Conservation (phyloP, 1,284 basidiomycete species). For the Chondrostereum purpureum region DNA sequence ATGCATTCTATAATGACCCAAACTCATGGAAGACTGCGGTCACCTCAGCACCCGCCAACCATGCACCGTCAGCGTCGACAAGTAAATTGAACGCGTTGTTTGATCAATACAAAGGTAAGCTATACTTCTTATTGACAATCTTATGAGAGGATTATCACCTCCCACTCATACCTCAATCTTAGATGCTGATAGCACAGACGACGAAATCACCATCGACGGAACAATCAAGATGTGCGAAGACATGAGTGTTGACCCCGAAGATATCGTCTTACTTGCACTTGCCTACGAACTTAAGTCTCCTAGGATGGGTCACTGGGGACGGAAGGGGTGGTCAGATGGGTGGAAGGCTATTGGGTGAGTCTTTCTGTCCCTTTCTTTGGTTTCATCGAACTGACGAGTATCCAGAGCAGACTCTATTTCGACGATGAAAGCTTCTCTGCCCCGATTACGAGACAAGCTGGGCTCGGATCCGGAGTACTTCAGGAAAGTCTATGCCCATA, state of each 20-base stretch:
- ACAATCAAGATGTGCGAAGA: slow-evolving; percentile 71
- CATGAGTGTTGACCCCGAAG: slow-evolving; percentile 62
- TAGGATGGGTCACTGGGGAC: slow-evolving; percentile 69
- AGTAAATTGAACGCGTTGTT: slow-evolving; percentile 62
- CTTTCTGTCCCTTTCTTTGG: slow-evolving; percentile 6
- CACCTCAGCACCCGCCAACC: slow-evolving; percentile 21
- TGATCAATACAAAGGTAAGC: slow-evolving; percentile 73
- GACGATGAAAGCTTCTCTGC: slow-evolving; percentile 58
- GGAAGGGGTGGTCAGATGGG: slow-evolving; percentile 73
- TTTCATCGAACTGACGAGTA: background rate
- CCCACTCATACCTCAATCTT: background rate
- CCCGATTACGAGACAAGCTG: slow-evolving; percentile 57
- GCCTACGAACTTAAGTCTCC: slow-evolving; percentile 75
- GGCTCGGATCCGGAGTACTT: slow-evolving; percentile 72
- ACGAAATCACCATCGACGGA: slow-evolving; percentile 65
- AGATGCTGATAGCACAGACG: slow-evolving; percentile 32
- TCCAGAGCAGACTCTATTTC: slow-evolving; percentile 67
- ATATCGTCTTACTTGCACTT: slow-evolving; percentile 71
- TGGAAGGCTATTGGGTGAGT: slow-evolving; percentile 67
- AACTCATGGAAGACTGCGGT: slow-evolving; percentile 20
- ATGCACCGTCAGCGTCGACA: slow-evolving; percentile 33
- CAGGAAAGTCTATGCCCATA: slow-evolving; percentile 81
- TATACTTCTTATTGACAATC: background rate
- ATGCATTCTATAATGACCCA: slow-evolving; percentile 65
- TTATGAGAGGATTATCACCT: too few species aligned